These are phyloP conservation scores for Botryotinia narcissicola DNA, from an alignment of 2,329 filamentous ascomycete genomes.

Conservation along the genomic window DNA sequence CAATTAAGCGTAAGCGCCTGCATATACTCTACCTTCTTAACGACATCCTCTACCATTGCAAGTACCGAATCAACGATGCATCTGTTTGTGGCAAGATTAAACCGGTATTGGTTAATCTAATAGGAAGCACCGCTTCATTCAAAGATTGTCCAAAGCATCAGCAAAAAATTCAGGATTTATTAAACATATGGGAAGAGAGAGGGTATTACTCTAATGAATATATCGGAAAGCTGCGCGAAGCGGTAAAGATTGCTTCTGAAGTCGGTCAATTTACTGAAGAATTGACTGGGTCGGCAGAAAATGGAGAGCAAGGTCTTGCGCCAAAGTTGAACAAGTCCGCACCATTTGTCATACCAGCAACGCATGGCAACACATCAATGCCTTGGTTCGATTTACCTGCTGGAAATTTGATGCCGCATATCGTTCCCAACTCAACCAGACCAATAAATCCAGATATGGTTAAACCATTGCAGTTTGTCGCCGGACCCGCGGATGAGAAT, in stretches of 20 bases:
- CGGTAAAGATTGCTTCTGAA: slow-evolving; percentile 47
- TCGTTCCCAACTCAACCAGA: slow-evolving; percentile 71
- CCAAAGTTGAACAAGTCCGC: slow-evolving; percentile 56
- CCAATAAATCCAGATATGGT: slow-evolving; percentile 71
- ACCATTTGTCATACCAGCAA: slow-evolving; percentile 70
- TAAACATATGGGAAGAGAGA: slow-evolving; percentile 69
- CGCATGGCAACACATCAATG: slow-evolving; percentile 70
- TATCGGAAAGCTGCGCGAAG: slow-evolving; percentile 57
- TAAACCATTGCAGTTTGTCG: slow-evolving; percentile 66
- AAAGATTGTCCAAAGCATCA: slow-evolving; percentile 63
- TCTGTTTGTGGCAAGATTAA: slow-evolving; percentile 57
- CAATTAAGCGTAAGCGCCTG: slow-evolving; percentile 65
- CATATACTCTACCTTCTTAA: slow-evolving; percentile 76
- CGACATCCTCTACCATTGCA: slow-evolving; percentile 72
- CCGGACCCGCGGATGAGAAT: slow-evolving; percentile 65
- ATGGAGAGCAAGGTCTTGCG: slow-evolving; percentile 38
- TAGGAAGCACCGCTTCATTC: slow-evolving; percentile 56
- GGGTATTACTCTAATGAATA: slow-evolving; percentile 57
- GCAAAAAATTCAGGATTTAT: slow-evolving; percentile 60
- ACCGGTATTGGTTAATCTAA: slow-evolving; percentile 59
- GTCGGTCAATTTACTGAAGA: slow-evolving; percentile 34
- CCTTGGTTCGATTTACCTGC: slow-evolving; percentile 83
- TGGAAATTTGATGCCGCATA: slow-evolving; percentile 74
- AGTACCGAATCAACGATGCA: slow-evolving; percentile 49
- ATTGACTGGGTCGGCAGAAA: slow-evolving; percentile 18